Percentiles rank a stretch among this genome's conserved stretches.
Conservation (phyloP, 2,329 filamentous ascomycete species). For the Rhynchosporium secalis region DNA sequence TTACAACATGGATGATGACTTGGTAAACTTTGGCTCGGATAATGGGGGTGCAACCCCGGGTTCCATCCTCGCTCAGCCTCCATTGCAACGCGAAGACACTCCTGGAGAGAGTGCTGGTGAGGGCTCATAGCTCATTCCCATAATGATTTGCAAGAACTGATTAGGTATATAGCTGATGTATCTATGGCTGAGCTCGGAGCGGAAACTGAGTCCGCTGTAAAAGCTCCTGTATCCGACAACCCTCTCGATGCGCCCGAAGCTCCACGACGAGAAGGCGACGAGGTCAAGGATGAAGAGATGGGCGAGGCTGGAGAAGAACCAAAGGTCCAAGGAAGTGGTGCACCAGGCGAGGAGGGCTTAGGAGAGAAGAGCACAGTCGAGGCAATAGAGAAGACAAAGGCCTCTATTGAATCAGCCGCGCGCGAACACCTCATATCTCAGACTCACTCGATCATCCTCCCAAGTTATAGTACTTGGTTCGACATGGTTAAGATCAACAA, state of each 20-base stretch:
- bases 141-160: constrained; percentile 3
- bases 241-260: constrained; percentile 69
- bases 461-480: constrained; percentile 98
- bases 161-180: constrained; percentile 51
- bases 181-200: constrained; percentile 57
- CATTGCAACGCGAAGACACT: constrained; percentile 48
- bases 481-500: constrained; percentile 93
- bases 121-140: constrained; percentile 32
- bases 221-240: constrained; percentile 63
- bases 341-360: constrained; percentile 41
- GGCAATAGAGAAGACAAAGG: constrained; percentile 70
- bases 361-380: constrained; percentile 48
- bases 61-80: constrained; percentile 56
- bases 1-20: constrained; percentile 58
- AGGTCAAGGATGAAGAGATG: constrained; percentile 78
- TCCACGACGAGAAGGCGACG: constrained; percentile 60
- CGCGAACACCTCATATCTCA: constrained; percentile 90
- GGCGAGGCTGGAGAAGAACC: constrained; percentile 59
- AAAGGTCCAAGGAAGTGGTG: constrained; percentile 49
- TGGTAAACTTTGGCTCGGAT: constrained; percentile 58
- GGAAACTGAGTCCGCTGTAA: constrained; percentile 44
- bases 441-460: constrained; percentile 92
- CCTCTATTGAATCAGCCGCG: constrained; percentile 79
- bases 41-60: constrained; percentile 56
- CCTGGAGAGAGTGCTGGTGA: constrained; percentile 31